A percentile compares a stretch with the other conserved stretches of the same genome.
Conservation (phyloP, 2,329 filamentous ascomycete species). For the Diplodia mutila region DNA sequence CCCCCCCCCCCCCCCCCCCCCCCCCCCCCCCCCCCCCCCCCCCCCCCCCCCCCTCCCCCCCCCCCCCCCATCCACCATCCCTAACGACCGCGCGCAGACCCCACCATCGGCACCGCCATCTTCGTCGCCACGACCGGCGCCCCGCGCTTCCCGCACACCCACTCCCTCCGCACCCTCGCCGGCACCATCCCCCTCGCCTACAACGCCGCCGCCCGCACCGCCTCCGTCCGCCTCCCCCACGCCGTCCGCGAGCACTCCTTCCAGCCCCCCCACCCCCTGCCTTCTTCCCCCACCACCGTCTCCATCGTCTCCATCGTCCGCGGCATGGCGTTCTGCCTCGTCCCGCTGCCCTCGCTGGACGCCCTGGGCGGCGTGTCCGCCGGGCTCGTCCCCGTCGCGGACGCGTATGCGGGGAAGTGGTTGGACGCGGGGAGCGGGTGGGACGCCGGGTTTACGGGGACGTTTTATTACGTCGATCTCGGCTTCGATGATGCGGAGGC, state of each 20-base stretch:
- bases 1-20: too few species aligned
- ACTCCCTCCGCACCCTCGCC: conserved; percentile 5
- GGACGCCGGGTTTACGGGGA: conserved; percentile 56
- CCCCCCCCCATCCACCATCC: neutral
- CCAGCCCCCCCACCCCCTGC: conserved; percentile 31
- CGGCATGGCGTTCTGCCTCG: conserved; percentile 72
- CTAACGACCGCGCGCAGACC: conserved; percentile 31
- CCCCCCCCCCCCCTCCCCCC: too few species aligned
- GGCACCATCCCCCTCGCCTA: neutral
- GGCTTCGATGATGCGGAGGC: conserved; percentile 11
- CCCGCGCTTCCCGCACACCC: neutral
- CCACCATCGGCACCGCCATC: conserved; percentile 58
- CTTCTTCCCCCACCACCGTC: conserved; percentile 30
- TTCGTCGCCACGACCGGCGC: neutral
- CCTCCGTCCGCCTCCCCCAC: conserved; percentile 62
- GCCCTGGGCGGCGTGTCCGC: conserved; percentile 56
- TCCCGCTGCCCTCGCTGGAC: conserved; percentile 63
- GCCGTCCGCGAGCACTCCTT: conserved; percentile 63
- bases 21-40: too few species aligned
- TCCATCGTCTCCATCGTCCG: conserved; percentile 62
- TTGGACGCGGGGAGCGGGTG: conserved; percentile 59
- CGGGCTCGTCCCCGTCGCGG: conserved; percentile 46
- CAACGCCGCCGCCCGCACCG: neutral
- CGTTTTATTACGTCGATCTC: conserved; percentile 63
- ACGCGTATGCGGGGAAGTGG: conserved; percentile 40